phyloP scores from a whole-genome alignment of 1,139 yeast species.

The Cylindricascospora bacillispora region DNA sequence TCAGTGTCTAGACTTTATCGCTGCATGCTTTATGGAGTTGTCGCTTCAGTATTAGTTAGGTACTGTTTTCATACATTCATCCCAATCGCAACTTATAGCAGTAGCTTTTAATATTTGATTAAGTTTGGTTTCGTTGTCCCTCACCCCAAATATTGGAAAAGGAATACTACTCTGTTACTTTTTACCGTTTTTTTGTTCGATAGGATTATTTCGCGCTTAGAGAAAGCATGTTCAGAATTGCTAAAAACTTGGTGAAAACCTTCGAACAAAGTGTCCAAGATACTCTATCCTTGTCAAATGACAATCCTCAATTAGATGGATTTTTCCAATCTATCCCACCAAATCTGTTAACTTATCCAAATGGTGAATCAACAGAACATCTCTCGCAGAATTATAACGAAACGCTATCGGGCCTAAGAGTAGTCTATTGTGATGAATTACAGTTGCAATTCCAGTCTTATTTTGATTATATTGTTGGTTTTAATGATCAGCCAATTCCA shows the following conservation, averaged over 20 bases:
- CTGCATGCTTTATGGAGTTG: too few relatives aligned
- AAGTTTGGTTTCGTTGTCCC: too few relatives aligned
- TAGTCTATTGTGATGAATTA: conserved; percentile 35
- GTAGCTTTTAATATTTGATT: too few relatives aligned
- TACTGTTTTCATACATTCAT: too few relatives aligned
- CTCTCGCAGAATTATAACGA: too few relatives aligned
- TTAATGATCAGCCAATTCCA: conserved; percentile 66
- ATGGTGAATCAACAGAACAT: not conserved
- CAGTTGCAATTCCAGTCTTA: conserved; percentile 57
- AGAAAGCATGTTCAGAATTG: conserved; percentile 89
- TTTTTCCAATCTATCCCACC: conserved; percentile 39
- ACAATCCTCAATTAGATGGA: conserved; percentile 31
- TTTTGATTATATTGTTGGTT: conserved; percentile 73
- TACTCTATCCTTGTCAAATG: conserved; percentile 13
- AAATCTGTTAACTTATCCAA: conserved; percentile 9
- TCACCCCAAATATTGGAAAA: too few relatives aligned
- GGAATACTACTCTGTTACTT: too few relatives aligned
- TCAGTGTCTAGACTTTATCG: too few relatives aligned
- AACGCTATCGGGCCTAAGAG: conserved; percentile 41
- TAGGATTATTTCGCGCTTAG: too few relatives aligned
- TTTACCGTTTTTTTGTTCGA: too few relatives aligned
- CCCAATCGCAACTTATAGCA: too few relatives aligned
- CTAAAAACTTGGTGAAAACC: conserved; percentile 68
- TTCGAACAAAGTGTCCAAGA: conserved; percentile 40
- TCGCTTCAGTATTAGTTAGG: too few relatives aligned